A percentile compares a stretch with the other conserved stretches of the same genome.
Conservation (phyloP, 495 filamentous ascomycete species). For the Lepidopterella palustris region DNA sequence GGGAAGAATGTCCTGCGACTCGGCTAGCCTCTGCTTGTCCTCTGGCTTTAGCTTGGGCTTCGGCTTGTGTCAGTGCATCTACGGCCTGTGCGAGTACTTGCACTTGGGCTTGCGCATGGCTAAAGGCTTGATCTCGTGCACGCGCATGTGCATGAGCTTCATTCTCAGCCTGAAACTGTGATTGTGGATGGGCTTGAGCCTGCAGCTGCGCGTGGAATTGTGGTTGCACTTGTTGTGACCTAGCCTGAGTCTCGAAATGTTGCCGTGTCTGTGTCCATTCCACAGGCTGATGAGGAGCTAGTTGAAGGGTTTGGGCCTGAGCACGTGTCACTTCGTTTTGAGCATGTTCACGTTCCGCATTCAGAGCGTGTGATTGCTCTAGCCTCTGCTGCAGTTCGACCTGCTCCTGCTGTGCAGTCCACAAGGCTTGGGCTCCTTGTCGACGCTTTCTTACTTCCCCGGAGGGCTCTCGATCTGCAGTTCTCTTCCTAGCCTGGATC, state of each 20-base stretch:
- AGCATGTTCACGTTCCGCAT: too few species aligned
- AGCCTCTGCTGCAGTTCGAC: too few species aligned
- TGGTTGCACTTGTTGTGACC: neutral
- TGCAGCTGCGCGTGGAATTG: neutral
- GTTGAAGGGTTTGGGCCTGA: too few species aligned
- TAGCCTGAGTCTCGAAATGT: neutral
- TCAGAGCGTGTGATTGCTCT: too few species aligned
- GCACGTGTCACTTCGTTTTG: too few species aligned
- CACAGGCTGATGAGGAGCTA: too few species aligned
- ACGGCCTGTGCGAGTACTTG: neutral
- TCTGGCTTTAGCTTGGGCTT: neutral
- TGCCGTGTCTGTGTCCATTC: neutral
- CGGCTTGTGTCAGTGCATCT: neutral
- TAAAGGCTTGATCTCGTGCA: neutral
- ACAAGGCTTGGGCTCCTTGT: too few species aligned
- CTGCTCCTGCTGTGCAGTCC: too few species aligned
- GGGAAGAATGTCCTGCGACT: neutral
- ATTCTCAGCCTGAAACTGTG: neutral
- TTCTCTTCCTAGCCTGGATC: neutral
- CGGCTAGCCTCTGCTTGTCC: neutral
- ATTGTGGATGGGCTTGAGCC: neutral
- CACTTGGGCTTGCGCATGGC: neutral
- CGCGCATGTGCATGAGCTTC: neutral
- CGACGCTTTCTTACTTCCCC: too few species aligned
- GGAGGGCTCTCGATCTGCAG: neutral